Evolutionary conservation across 148 eudicot species (phyloP).

Genomic region (Chenopodium suecicum): DNA sequence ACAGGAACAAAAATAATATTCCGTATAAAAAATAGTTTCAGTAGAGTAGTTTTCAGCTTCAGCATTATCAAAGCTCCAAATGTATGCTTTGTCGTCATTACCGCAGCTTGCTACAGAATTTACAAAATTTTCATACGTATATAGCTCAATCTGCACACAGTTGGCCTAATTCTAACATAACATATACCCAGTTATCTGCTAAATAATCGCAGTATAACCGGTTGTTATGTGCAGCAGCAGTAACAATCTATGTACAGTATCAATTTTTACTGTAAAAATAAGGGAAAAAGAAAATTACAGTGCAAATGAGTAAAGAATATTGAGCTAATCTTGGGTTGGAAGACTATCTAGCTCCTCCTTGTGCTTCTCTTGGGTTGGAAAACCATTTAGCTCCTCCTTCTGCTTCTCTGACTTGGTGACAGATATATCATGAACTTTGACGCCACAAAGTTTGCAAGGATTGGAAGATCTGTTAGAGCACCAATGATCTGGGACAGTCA

Average conservation of each 20-base stretch:
- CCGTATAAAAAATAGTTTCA: not conserved
- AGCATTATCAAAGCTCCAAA: constrained; percentile 7
- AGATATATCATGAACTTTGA: constrained; percentile 31
- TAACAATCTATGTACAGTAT: constrained; percentile 49
- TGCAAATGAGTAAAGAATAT: not conserved
- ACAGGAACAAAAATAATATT: not conserved
- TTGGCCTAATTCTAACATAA: constrained; percentile 16
- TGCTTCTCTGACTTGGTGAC: constrained; percentile 29
- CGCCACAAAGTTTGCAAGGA: constrained; percentile 73
- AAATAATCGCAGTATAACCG: constrained; percentile 49
- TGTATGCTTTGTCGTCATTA: constrained; percentile 9
- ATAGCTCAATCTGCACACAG: constrained; percentile 25
- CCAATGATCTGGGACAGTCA: constrained; percentile 91
- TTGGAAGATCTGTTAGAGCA: constrained; percentile 68
- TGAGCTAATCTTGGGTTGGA: constrained; percentile 16
- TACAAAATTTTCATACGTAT: constrained; percentile 21
- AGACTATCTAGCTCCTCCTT: constrained; percentile 29
- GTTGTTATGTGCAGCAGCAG: constrained; percentile 32
- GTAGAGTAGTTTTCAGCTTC: not conserved
- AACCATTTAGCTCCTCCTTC: constrained; percentile 29
- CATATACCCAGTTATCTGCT: constrained; percentile 47
- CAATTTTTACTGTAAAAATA: constrained; percentile 15
- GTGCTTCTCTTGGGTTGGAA: constrained; percentile 26
- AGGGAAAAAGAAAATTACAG: not conserved
- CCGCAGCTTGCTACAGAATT: constrained; percentile 19